Evolutionary conservation across 495 filamentous ascomycete genomes (phyloP), one percentile per base, ranked within the genome.

Genomic region (Penicillium cinerascens): DNA sequence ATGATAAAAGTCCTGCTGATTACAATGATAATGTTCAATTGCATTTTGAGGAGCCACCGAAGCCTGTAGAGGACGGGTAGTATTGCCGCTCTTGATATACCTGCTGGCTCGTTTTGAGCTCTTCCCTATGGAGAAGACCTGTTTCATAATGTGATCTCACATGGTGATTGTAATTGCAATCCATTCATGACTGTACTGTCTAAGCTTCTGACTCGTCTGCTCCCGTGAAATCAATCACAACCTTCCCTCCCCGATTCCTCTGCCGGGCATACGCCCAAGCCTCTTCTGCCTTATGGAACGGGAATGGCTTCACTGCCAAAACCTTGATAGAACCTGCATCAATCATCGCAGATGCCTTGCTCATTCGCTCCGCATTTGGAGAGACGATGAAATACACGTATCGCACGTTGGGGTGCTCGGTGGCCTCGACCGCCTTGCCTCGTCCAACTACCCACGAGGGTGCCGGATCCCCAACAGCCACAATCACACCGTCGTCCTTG

Each of bases 401-500:
- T 40, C 50, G 42, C 9, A 52, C 50, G 8, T 37, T 27, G 11
- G 50, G 50, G 10, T 44, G 42, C 21, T 41, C 35, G 20, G 16
- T 23, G 27, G 42, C 9, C 16, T 52, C 50, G 8, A 25, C 13
- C 4, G 50, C 50, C 10, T 40, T 16, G 11, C 50, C 50, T 27
- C 17, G 27, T 16, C 42, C 42, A 41, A 52, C 45, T 4, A 43
- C 51, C 51, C 51, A 53, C 8, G 36, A 23, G 0, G 51, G 43
- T 5, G 51, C 51, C 36, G 51, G 44, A 18, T 53, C 51, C 6
- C 50, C 50, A 46, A 55, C 35, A 1, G 52, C 39, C 1, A 55
- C 41, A 0, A 55, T 43, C 4, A 39, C 29, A 6, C 60, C 60
- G 41, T 44, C 35, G 20, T 58, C 47, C 17, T 55, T 54, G 3